A percentile compares a stretch with the other conserved stretches of the same genome.
Evolutionary conservation across 2,329 filamentous ascomycete genomes (phyloP).

Genomic region (Hypoxylon sp.): DNA sequence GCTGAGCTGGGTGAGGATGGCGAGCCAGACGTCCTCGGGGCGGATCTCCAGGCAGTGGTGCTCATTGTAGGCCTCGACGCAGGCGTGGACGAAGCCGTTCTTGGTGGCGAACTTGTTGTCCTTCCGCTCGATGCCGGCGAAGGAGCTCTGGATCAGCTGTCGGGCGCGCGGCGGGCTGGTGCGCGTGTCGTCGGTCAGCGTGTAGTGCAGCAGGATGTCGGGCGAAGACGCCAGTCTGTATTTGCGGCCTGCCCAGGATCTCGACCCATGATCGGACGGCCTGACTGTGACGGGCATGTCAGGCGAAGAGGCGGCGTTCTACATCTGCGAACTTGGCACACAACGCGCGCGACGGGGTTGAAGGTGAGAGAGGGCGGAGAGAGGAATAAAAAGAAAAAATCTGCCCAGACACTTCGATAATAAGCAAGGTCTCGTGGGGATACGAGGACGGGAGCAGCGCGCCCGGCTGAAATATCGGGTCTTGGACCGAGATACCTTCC

Average conservation of each 20-base stretch:
- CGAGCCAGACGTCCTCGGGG: conserved; percentile 60
- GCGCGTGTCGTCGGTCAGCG: conserved; percentile 36
- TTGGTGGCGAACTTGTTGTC: conserved; percentile 41
- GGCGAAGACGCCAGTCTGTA: conserved; percentile 35
- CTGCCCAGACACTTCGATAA: conserved; percentile 5
- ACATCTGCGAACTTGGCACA: conserved; percentile 29
- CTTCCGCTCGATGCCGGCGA: conserved; percentile 29
- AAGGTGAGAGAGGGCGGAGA: background rate
- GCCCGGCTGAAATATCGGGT: conserved; percentile 22
- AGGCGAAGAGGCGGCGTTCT: conserved; percentile 29
- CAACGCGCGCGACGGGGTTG: background rate
- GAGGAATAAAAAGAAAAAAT: background rate
- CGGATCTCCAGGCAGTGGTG: conserved; percentile 55
- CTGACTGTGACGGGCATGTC: conserved; percentile 39
- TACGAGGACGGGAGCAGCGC: background rate
- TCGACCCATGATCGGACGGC: conserved; percentile 37
- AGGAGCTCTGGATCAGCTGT: conserved; percentile 36
- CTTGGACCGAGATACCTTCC: conserved; percentile 24
- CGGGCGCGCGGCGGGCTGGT: conserved; percentile 33
- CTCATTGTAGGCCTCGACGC: conserved; percentile 49
- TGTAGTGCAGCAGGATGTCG: conserved; percentile 35
- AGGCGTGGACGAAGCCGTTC: conserved; percentile 46
- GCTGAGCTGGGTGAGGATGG: conserved; percentile 55
- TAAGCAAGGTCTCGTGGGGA: conserved; percentile 1
- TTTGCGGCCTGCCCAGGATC: conserved; percentile 35